A percentile compares a stretch with the other conserved stretches of the same genome.
Evolutionary conservation across 148 eudicot genomes (phyloP).

Genomic region (Camellia granthamiana): DNA sequence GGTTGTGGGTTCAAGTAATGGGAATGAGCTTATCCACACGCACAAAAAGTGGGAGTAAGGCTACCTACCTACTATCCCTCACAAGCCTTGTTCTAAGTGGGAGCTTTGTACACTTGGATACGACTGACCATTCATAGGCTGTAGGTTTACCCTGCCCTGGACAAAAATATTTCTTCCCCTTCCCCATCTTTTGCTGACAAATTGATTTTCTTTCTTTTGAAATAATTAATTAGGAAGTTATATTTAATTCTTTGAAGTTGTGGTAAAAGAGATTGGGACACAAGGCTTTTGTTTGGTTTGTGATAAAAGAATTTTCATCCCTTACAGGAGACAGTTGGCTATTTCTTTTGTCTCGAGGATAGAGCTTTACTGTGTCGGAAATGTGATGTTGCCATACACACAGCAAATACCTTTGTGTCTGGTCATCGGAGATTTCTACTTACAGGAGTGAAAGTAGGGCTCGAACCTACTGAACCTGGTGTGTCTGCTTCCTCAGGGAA

Average conservation of each 20-base stretch:
- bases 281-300: no score
- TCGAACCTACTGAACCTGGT: conserved; percentile 48
- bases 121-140: no score
- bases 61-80: no score
- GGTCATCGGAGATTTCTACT: conserved; percentile 84
- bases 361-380: conserved; percentile 87
- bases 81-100: no score
- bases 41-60: no score
- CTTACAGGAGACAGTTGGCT: conserved; percentile 82
- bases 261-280: no score
- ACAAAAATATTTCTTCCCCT: no score
- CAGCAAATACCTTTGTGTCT: conserved; percentile 62
- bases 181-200: not conserved
- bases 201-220: not conserved
- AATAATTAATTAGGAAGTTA: not conserved
- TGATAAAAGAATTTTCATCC: not conserved
- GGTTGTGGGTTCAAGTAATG: no score
- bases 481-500: conserved; percentile 54
- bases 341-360: conserved; percentile 94
- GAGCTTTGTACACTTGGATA: no score
- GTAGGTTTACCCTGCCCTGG: no score
- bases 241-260: not conserved
- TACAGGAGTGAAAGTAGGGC: conserved; percentile 90
- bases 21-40: no score
- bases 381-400: conserved; percentile 88